phyloP scores from a whole-genome alignment of 116 monocot genomes.

The Iris pallida region DNA sequence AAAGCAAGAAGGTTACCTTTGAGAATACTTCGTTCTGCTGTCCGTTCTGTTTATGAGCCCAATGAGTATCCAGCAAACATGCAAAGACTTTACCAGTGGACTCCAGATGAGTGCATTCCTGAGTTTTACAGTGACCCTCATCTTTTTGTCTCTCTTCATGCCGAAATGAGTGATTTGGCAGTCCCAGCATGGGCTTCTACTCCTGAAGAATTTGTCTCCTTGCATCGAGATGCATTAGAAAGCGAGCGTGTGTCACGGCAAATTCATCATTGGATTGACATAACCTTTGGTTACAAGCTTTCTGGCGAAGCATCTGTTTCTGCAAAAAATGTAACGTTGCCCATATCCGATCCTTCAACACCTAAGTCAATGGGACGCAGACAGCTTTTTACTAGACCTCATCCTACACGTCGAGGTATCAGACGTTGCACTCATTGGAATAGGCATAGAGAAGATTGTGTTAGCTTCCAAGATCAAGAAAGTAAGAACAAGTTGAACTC shows the following conservation, averaged over 20 bases:
- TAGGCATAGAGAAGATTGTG: conserved; percentile 10
- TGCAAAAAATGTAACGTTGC: conserved; percentile 96
- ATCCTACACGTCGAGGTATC: conserved; percentile 58
- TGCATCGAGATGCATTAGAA: conserved; percentile 85
- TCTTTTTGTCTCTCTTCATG: conserved; percentile 73
- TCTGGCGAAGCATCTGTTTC: conserved; percentile 69
- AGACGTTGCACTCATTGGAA: conserved; percentile 8
- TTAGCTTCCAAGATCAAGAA: conserved; percentile 6
- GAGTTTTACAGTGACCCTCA: conserved; percentile 93
- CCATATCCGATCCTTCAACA: conserved; percentile 49
- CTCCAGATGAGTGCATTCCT: conserved; percentile 98
- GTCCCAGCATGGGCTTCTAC: conserved; percentile 84
- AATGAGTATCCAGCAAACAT: conserved; percentile 98
- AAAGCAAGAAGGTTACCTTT: conserved; percentile 95
- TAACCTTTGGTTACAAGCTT: conserved; percentile 95
- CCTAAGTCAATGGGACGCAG: conserved; percentile 74
- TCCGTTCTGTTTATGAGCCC: conserved; percentile 94
- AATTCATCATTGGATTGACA: conserved; percentile 98
- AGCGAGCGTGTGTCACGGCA: conserved; percentile 73
- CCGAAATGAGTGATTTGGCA: conserved; percentile 88
- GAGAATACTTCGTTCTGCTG: conserved; percentile 70
- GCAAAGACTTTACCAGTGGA: conserved; percentile 99
- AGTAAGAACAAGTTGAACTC: conserved; percentile 10
- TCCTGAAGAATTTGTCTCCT: conserved; percentile 78
- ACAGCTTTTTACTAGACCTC: conserved; percentile 79